These are phyloP conservation scores for Colletotrichum eleusines DNA, from an alignment of 2,329 filamentous ascomycete genomes.

Conservation along the genomic window DNA sequence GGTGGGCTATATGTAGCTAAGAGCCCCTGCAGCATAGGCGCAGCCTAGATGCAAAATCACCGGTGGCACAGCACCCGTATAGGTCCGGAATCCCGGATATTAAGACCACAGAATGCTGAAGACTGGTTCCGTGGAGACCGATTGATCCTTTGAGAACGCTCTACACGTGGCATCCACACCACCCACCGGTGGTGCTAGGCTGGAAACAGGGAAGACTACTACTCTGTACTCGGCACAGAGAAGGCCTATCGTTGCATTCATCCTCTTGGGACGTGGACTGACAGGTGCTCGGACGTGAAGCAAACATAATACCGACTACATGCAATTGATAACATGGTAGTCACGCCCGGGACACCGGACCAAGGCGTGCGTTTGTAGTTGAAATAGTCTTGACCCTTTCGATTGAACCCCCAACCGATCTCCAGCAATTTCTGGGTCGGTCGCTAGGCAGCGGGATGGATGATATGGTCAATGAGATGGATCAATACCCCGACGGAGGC, in stretches of 20 bases:
- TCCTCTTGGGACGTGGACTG: background rate
- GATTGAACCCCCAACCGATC: background rate
- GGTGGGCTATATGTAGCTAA: slow-evolving; percentile 19
- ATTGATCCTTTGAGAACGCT: slow-evolving; percentile 17
- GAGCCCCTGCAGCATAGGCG: slow-evolving; percentile 30
- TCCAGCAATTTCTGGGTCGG: background rate
- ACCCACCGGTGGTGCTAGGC: background rate
- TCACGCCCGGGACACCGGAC: background rate
- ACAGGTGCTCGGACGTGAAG: background rate
- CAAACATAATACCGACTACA: too few species aligned
- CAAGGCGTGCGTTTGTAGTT: background rate
- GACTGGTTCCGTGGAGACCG: background rate
- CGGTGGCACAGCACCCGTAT: slow-evolving; percentile 30
- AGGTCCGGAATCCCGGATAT: slow-evolving; percentile 23
- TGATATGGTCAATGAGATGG: background rate
- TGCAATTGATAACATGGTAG: background rate
- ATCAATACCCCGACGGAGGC: too few species aligned
- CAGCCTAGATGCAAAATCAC: slow-evolving; percentile 14
- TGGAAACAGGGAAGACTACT: background rate
- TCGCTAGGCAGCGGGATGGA: too few species aligned
- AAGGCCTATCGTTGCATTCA: background rate
- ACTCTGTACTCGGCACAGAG: background rate
- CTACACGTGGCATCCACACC: background rate
- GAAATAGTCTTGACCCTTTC: slow-evolving; percentile 4
- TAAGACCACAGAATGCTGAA: slow-evolving; percentile 16